Evolutionary conservation across 192 early-diverging fungal genomes (phyloP).

Genomic region (Coemansia umbellata): DNA sequence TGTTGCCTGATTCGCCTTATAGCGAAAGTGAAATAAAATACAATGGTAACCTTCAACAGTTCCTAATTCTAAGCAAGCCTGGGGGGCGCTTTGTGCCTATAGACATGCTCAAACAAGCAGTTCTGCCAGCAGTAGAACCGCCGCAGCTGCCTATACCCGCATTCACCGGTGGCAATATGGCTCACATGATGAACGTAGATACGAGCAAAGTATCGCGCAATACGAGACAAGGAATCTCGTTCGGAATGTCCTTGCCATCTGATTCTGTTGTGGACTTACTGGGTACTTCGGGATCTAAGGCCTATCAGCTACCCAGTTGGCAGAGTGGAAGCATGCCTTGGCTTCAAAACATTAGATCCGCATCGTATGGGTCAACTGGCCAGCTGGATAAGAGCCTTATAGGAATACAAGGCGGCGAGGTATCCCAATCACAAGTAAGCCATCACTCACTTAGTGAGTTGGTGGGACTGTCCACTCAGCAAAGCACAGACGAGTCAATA

Average conservation of each 20-base stretch:
- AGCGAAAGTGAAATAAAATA: neutral
- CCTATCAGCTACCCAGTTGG: conserved; percentile 44
- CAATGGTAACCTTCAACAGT: conserved; percentile 15
- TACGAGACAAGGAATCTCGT: conserved; percentile 11
- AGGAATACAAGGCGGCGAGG: neutral
- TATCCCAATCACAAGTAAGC: conserved; percentile 2
- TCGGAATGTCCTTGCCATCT: conserved; percentile 17
- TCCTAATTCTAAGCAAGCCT: conserved; percentile 48
- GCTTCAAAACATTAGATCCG: conserved; percentile 8
- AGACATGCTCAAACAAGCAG: conserved; percentile 34
- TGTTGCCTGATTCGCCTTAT: neutral
- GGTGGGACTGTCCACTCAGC: neutral
- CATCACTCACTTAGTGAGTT: neutral
- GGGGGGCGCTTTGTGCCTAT: conserved; percentile 53
- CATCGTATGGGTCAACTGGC: conserved; percentile 19
- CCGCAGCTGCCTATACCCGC: conserved; percentile 13
- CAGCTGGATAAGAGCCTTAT: conserved; percentile 17
- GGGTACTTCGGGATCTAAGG: conserved; percentile 21
- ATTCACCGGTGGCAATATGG: conserved; percentile 38
- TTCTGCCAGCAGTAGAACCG: conserved; percentile 39
- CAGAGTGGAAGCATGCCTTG: conserved; percentile 41
- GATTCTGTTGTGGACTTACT: conserved; percentile 15
- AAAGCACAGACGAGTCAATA: conserved; percentile 15
- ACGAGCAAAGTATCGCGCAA: conserved; percentile 18
- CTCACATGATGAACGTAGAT: conserved; percentile 48